Conservation (phyloP, 441 rosid species). For the Arabidopsis hybrid region DNA sequence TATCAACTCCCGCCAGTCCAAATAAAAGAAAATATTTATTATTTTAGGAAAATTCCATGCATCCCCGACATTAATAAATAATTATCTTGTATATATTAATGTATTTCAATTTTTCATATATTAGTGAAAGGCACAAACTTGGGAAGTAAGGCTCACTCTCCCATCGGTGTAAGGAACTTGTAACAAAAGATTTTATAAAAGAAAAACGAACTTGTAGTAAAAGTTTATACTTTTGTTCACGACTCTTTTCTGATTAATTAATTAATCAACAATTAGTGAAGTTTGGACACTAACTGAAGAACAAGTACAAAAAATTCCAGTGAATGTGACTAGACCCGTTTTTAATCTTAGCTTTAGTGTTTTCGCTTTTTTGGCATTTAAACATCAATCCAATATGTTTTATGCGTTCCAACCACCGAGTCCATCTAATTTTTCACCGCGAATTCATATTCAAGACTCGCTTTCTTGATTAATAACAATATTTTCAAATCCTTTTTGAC, state of each 20-base stretch:
- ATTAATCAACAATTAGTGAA: not conserved
- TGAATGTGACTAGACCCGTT: slow-evolving; percentile 11
- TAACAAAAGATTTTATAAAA: not conserved
- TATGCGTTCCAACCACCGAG: slow-evolving; percentile 1
- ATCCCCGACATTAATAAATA: not conserved
- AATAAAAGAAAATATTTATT: not conserved
- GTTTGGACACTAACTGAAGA: slow-evolving; percentile 5
- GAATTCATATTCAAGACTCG: slow-evolving; percentile 1
- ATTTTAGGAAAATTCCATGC: not conserved
- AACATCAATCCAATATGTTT: slow-evolving; percentile 7
- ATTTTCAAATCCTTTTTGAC: slow-evolving; percentile 11
- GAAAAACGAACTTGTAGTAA: not conserved
- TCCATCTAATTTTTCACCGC: not conserved
- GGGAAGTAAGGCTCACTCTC: not conserved
- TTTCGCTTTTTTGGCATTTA: not conserved
- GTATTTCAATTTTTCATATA: not conserved
- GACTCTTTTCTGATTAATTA: not conserved
- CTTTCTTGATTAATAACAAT: not conserved
- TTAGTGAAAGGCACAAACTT: not conserved
- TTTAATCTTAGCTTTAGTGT: not conserved
- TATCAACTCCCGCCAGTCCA: not conserved
- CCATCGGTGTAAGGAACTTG: not conserved
- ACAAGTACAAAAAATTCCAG: not conserved
- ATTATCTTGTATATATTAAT: not conserved
- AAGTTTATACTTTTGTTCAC: slow-evolving; percentile 10